phyloP scores from a whole-genome alignment of 192 early-diverging fungal species.

The Dispira parvispora region DNA sequence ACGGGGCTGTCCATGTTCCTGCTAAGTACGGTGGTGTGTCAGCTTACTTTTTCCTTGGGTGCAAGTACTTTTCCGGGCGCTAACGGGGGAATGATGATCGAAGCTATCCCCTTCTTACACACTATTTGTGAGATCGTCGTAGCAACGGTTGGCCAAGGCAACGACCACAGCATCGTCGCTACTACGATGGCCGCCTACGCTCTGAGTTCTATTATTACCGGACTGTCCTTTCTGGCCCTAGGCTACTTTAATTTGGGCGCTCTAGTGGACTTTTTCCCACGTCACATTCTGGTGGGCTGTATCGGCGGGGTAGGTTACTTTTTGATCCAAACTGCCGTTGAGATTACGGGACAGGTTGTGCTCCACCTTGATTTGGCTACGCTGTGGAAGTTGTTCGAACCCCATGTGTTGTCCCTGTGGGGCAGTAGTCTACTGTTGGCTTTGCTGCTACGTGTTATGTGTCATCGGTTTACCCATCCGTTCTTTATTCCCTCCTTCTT shows the following conservation, averaged over 20 bases:
- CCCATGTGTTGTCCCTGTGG: conserved; percentile 62
- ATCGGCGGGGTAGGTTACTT: conserved; percentile 94
- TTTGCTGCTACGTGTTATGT: conserved; percentile 52
- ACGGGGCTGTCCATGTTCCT: conserved; percentile 90
- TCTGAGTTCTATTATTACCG: conserved; percentile 75
- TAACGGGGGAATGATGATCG: conserved; percentile 78
- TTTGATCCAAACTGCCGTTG: conserved; percentile 77
- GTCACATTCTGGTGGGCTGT: conserved; percentile 90
- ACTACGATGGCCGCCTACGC: conserved; percentile 85
- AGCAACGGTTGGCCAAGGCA: conserved; percentile 32
- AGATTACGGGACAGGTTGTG: conserved; percentile 57
- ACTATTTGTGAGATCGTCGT: conserved; percentile 59
- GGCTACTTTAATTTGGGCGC: conserved; percentile 66
- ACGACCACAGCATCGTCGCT: conserved; percentile 55
- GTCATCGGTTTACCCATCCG: conserved; percentile 46
- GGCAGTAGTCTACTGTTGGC: conserved; percentile 46
- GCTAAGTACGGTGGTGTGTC: conserved; percentile 57
- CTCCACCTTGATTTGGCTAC: conserved; percentile 40
- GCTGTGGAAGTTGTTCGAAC: conserved; percentile 46
- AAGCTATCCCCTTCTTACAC: conserved; percentile 82
- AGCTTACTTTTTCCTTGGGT: conserved; percentile 58
- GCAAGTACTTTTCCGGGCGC: conserved; percentile 81
- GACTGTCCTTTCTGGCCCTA: conserved; percentile 65
- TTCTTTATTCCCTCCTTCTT: conserved; percentile 87
- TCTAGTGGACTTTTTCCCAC: conserved; percentile 67